Conservation (phyloP, 768 basidiomycete species). For the Boletus subparvulus region DNA sequence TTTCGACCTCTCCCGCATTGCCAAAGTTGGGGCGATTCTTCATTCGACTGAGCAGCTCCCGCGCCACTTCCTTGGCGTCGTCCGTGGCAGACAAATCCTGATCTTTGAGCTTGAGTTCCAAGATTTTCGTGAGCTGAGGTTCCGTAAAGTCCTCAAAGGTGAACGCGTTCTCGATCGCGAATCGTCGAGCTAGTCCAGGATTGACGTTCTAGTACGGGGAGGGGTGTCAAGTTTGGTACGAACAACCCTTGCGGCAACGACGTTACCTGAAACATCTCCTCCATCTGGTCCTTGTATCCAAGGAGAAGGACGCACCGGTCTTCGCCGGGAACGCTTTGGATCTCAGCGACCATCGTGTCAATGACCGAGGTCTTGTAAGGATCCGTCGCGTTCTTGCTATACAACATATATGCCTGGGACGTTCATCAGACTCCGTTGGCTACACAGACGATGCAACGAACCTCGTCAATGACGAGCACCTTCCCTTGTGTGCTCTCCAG, state of each 20-base stretch:
- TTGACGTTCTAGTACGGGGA: slow-evolving; percentile 57
- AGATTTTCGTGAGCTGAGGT: slow-evolving; percentile 48
- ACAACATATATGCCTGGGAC: slow-evolving; percentile 68
- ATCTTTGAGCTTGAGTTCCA: slow-evolving; percentile 55
- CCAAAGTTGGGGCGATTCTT: slow-evolving; percentile 60
- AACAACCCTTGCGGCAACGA: neutral
- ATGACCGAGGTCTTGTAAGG: slow-evolving; percentile 67
- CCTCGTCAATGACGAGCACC: slow-evolving; percentile 73
- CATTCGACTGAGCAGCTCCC: slow-evolving; percentile 42
- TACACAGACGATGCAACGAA: slow-evolving; percentile 14
- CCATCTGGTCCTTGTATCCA: slow-evolving; percentile 67
- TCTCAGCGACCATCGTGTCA: slow-evolving; percentile 73
- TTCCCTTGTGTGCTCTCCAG: slow-evolving; percentile 60
- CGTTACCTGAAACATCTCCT: slow-evolving; percentile 71
- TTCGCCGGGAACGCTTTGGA: slow-evolving; percentile 68
- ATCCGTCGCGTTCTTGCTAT: slow-evolving; percentile 44
- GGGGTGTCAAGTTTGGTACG: neutral
- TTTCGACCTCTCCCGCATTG: slow-evolving; percentile 66
- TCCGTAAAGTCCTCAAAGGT: slow-evolving; percentile 63
- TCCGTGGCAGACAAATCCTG: slow-evolving; percentile 60
- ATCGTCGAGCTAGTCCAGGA: slow-evolving; percentile 64
- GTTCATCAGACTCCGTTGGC: neutral
- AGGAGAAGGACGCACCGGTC: slow-evolving; percentile 67
- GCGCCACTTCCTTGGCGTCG: slow-evolving; percentile 55
- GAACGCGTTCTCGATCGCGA: slow-evolving; percentile 69